A percentile compares a stretch with the other conserved stretches of the same genome.
phyloP scores from a whole-genome alignment of 257 asterid genomes.

The Przewalskia tangutica region DNA sequence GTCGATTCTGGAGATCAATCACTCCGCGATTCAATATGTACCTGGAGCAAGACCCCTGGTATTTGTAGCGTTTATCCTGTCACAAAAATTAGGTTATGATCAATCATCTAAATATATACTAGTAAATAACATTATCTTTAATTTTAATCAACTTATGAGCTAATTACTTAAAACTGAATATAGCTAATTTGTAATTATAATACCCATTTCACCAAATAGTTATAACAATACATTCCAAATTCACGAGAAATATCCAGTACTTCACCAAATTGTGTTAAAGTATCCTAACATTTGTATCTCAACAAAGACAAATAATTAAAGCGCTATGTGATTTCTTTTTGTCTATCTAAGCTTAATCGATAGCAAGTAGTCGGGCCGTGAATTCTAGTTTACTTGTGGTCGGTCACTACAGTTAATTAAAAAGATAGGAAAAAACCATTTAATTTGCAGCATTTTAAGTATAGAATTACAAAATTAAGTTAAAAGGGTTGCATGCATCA shows the following conservation, averaged over 20 bases:
- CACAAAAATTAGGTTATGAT: not conserved
- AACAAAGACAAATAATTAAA: too few species aligned
- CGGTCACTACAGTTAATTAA: too few species aligned
- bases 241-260: not conserved
- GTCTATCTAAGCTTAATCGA: too few species aligned
- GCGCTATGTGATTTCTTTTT: too few species aligned
- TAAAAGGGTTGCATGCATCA: not conserved
- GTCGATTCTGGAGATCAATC: not conserved
- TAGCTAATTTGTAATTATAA: not conserved
- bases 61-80: not conserved
- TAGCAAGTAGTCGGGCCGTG: too few species aligned
- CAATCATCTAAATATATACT: not conserved
- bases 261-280: not conserved
- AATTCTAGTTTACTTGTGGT: too few species aligned
- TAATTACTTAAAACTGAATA: not conserved
- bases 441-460: too few species aligned
- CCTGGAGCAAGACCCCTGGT: not conserved
- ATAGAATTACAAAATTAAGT: too few species aligned
- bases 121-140: not conserved
- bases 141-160: not conserved
- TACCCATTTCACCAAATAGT: not conserved
- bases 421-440: too few species aligned
- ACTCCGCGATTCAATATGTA: not conserved
- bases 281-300: too few species aligned
- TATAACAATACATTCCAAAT: not conserved